phyloP scores from a whole-genome alignment of 768 basidiomycete species.

The Trametes maxima region DNA sequence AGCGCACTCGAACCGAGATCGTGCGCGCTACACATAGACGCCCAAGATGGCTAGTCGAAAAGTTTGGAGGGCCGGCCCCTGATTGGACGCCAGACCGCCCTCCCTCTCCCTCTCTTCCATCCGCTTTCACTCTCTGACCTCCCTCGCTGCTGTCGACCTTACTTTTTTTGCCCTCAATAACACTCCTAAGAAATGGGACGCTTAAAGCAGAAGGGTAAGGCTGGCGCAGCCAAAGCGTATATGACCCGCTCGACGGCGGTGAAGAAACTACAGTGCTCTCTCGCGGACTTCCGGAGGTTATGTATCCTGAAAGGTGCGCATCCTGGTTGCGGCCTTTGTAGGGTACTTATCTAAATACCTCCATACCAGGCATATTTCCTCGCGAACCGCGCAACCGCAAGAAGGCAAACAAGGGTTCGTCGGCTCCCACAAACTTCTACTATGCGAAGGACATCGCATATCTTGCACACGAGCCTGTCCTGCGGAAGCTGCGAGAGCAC shows the following conservation, averaged over 20 bases:
- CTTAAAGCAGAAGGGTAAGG: constrained; percentile 81
- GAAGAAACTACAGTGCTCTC: constrained; percentile 94
- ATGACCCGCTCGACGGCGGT: constrained; percentile 88
- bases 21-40: constrained; percentile 11
- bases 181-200: constrained; percentile 59
- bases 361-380: constrained; percentile 84
- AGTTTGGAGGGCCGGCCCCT: constrained; percentile 30
- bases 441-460: constrained; percentile 98
- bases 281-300: constrained; percentile 93
- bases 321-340: background rate
- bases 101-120: constrained; percentile 15
- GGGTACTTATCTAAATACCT: constrained; percentile 13
- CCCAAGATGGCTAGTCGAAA: constrained; percentile 29
- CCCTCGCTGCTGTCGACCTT: background rate
- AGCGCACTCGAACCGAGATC: constrained; percentile 5
- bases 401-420: constrained; percentile 95
- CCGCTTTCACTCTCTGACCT: background rate
- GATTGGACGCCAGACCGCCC: constrained; percentile 21
- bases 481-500: constrained; percentile 93
- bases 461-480: constrained; percentile 93
- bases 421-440: constrained; percentile 96
- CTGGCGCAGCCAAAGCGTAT: constrained; percentile 90
- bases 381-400: constrained; percentile 92
- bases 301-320: constrained; percentile 93
- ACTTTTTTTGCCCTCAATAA: background rate